These are phyloP conservation scores for Solanum rostratum DNA, from an alignment of 257 asterid species.

Conservation along the genomic window DNA sequence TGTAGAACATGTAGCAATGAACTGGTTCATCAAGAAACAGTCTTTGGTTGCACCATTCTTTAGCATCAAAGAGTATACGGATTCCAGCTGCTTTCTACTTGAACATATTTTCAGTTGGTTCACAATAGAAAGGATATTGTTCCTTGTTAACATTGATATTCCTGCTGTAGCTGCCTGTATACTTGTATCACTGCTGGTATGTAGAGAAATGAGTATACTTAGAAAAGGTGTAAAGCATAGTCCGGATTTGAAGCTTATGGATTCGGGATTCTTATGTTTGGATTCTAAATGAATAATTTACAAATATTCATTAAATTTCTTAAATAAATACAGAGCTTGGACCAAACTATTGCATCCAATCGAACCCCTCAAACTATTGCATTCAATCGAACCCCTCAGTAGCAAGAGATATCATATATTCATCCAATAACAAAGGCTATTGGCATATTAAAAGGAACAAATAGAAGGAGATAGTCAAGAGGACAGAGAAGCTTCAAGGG, in stretches of 20 bases:
- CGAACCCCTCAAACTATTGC: neutral
- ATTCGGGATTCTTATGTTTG: neutral
- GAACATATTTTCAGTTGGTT: conserved; percentile 38
- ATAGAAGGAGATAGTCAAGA: neutral
- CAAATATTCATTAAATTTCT: neutral
- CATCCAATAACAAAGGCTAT: neutral
- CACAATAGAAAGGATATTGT: conserved; percentile 9
- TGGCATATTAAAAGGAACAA: neutral
- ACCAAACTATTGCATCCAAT: neutral
- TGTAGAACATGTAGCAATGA: conserved; percentile 49
- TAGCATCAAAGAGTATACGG: conserved; percentile 37
- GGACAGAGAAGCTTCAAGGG: neutral
- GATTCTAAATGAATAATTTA: neutral
- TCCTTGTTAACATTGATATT: neutral
- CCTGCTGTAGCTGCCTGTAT: neutral
- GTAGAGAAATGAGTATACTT: neutral
- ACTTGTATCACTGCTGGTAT: neutral
- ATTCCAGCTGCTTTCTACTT: conserved; percentile 39
- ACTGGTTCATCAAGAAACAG: conserved; percentile 61
- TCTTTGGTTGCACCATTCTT: conserved; percentile 43
- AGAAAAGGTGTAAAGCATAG: neutral
- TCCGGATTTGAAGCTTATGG: neutral
- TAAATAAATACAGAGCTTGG: neutral
- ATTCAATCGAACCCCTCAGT: neutral
- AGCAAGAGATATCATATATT: neutral